A percentile compares a stretch with the other conserved stretches of the same genome.
Evolutionary conservation across 2,329 filamentous ascomycete species (phyloP).

Genomic region (Fusarium virguliforme): DNA sequence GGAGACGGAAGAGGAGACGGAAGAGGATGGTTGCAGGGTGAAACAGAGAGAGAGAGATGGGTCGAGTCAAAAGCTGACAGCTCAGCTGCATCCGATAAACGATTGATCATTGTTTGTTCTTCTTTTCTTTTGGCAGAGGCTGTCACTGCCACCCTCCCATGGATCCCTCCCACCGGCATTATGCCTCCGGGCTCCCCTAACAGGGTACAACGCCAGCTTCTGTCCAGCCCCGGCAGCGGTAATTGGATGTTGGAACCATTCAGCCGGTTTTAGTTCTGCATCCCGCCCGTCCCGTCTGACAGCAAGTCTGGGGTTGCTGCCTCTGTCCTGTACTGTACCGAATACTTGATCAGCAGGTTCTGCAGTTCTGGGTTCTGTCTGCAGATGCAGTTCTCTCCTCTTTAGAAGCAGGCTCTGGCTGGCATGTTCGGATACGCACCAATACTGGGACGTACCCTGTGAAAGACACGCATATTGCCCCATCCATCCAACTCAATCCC

Average conservation of each 20-base stretch:
- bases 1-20: neutral
- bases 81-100: constrained; percentile 9
- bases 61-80: too few species aligned
- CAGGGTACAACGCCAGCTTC: neutral
- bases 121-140: constrained; percentile 5
- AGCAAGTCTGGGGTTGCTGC: constrained; percentile 4
- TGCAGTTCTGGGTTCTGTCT: neutral
- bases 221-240: neutral
- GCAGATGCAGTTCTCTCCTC: neutral
- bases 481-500: constrained; percentile 2
- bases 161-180: neutral
- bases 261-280: constrained; percentile 11
- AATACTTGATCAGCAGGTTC: constrained; percentile 1
- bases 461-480: constrained; percentile 4
- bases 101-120: neutral
- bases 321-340: neutral
- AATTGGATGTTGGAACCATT: constrained; percentile 11
- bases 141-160: neutral
- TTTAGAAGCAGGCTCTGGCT: neutral
- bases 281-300: constrained; percentile 7
- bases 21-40: neutral
- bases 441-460: neutral
- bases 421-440: neutral
- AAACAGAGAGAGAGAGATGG: too few species aligned
- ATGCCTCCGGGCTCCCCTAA: constrained; percentile 6